Evolutionary conservation across 495 filamentous ascomycete species (phyloP), one percentile per base, ranked within the genome.

Genomic region (Penicillium angulare): DNA sequence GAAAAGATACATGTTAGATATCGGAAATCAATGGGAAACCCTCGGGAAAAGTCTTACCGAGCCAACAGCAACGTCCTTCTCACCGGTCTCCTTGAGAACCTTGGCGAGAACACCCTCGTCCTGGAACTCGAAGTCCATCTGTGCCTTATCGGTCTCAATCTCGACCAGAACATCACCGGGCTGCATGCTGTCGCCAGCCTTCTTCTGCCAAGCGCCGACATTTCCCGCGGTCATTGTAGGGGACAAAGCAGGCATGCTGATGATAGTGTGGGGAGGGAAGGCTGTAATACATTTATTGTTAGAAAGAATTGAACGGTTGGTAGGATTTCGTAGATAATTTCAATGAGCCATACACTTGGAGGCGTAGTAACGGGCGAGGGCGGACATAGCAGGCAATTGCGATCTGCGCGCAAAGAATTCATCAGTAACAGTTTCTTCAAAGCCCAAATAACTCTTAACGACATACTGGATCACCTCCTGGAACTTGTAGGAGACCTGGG

Each of bases 101-200:
- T 97, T 97, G 50, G 95, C 95, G 49, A 99, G 75, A 27, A 95
- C 79, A 76, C 95, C 93, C 66, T 99, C 93, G 56, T 99, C 93
- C 72, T 99, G 95, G 72, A 95, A 99, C 72, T 99, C 95, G 63
- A 99, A 99, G 78, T 99, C 95, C 95, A 99, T 99, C 73, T 99
- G 95, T 34, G 95, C 95, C 80, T 99, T 99, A 73, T 99, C 95
- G 64, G 95, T 99, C 78, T 99, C 95, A 66, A 99, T 97, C 79
- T 99, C 95, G 23, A 97, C 95, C 50, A 99, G 74, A n/a, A 97
- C 92, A 72, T 99, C 95, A 64, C 95, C 95, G 38, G 95, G 91
- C 49, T 82, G 70, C 64, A 99, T 85, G 45, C 74, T 62, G 68
- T 99, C 95, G 66, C 95, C 95, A 60, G 84, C 78, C 76, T 96